Conservation (phyloP, 345 rosid genomes). For the Rubroshorea leprosula region DNA sequence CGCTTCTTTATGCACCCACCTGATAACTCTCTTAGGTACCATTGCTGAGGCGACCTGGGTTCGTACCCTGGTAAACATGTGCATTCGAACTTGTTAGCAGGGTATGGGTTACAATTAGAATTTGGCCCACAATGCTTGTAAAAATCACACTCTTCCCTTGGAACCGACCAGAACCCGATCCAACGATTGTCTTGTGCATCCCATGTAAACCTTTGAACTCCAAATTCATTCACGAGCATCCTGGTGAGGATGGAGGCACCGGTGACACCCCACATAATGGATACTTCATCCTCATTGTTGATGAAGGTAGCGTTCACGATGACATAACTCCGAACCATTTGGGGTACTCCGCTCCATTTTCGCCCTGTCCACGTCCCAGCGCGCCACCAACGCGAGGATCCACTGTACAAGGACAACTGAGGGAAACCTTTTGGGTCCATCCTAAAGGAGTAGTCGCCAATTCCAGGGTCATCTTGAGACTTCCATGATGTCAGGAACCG, state of each 20-base stretch:
- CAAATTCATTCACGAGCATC: conserved; percentile 48
- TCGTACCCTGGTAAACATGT: conserved; percentile 59
- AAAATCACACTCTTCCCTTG: conserved; percentile 59
- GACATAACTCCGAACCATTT: conserved; percentile 32
- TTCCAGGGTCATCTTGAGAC: conserved; percentile 42
- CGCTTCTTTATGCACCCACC: conserved; percentile 48
- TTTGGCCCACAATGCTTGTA: conserved; percentile 53
- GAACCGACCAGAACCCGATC: conserved; percentile 39
- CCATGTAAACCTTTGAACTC: conserved; percentile 45
- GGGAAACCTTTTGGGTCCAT: conserved; percentile 47
- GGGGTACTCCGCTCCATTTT: conserved; percentile 68
- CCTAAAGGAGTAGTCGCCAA: conserved; percentile 35
- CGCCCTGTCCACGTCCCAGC: conserved; percentile 56
- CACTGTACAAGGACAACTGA: conserved; percentile 40
- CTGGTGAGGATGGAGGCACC: conserved; percentile 33
- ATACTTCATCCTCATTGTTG: conserved; percentile 29
- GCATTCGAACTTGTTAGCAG: conserved; percentile 33
- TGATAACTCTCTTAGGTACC: conserved; percentile 47
- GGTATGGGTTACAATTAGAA: conserved; percentile 33
- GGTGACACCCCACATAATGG: conserved; percentile 23
- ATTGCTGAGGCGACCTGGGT: conserved; percentile 37
- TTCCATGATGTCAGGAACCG: conserved; percentile 47
- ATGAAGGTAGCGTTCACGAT: conserved; percentile 30
- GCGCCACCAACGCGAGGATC: conserved; percentile 33
- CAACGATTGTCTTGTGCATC: conserved; percentile 31